Evolutionary conservation across 2,329 filamentous ascomycete genomes (phyloP).

Genomic region (Stachybotrys elegans): DNA sequence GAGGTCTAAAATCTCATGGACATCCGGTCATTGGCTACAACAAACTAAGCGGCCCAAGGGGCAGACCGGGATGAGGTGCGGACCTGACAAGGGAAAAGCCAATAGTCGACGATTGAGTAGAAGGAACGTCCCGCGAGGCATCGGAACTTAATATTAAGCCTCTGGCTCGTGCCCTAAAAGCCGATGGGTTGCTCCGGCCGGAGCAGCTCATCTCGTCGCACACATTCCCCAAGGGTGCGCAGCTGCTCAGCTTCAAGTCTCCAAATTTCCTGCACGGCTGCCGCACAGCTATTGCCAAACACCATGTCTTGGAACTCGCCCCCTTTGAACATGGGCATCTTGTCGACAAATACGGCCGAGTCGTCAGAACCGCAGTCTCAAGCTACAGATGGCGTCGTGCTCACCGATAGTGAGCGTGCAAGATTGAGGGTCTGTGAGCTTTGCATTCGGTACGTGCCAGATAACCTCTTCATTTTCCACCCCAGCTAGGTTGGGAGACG

Average conservation of each 20-base stretch:
- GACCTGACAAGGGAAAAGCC: too few species aligned
- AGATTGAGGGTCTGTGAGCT: conserved; percentile 1
- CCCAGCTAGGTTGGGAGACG: too few species aligned
- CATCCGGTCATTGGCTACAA: too few species aligned
- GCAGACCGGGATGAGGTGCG: too few species aligned
- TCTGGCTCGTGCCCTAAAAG: too few species aligned
- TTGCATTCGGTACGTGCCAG: conserved; percentile 6
- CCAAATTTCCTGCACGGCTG: neutral
- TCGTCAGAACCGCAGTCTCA: neutral
- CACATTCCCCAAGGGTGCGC: neutral
- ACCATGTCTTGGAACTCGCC: neutral
- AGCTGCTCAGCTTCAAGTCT: neutral
- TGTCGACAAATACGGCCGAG: too few species aligned
- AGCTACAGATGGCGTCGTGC: neutral
- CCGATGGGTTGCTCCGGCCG: neutral
- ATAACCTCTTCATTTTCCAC: too few species aligned
- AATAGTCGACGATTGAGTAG: too few species aligned
- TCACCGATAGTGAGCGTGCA: neutral
- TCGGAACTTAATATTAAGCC: too few species aligned
- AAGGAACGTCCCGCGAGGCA: too few species aligned
- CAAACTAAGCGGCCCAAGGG: too few species aligned
- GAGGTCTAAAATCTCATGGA: too few species aligned
- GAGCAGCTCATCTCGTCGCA: neutral
- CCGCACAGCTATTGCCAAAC: neutral
- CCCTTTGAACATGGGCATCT: neutral